Evolutionary conservation across 2,329 filamentous ascomycete species (phyloP).

Genomic region (Ascochyta clinopodiicola): DNA sequence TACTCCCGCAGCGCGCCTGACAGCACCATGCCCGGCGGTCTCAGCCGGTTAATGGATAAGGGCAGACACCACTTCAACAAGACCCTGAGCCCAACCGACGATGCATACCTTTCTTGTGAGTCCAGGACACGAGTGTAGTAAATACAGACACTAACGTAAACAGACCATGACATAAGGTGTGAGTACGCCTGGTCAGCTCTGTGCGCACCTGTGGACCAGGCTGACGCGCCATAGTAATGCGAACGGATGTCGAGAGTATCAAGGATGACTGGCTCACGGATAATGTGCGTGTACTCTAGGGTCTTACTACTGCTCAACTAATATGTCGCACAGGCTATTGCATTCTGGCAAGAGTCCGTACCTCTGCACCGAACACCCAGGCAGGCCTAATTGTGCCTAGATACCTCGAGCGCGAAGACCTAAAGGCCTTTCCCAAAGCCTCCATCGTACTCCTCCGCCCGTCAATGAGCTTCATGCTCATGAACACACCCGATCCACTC

Average conservation of each 20-base stretch:
- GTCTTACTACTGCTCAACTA: constrained; percentile 2
- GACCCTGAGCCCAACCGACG: constrained; percentile 59
- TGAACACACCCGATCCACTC: constrained; percentile 69
- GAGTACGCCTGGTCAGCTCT: constrained; percentile 44
- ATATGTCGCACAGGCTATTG: constrained; percentile 72
- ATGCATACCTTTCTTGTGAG: constrained; percentile 75
- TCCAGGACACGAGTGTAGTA: constrained; percentile 20
- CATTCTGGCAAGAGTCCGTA: constrained; percentile 92
- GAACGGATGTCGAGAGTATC: constrained; percentile 86
- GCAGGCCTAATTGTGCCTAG: constrained; percentile 45
- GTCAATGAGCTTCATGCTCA: constrained; percentile 89
- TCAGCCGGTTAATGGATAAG: constrained; percentile 34
- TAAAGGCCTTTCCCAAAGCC: constrained; percentile 78
- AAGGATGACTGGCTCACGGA: constrained; percentile 96
- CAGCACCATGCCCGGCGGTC: constrained; percentile 26
- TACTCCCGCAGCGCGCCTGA: constrained; percentile 7
- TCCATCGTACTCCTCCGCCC: constrained; percentile 90
- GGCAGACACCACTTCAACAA: constrained; percentile 40
- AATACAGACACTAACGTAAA: constrained; percentile 27
- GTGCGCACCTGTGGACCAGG: constrained; percentile 4
- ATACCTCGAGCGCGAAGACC: constrained; percentile 88
- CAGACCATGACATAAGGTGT: constrained; percentile 72
- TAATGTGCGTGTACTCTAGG: constrained; percentile 65
- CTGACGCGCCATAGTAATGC: constrained; percentile 68
- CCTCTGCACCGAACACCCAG: background rate